These are phyloP conservation scores for Boeremia exigua DNA, from an alignment of 2,329 filamentous ascomycete species.

Conservation along the genomic window DNA sequence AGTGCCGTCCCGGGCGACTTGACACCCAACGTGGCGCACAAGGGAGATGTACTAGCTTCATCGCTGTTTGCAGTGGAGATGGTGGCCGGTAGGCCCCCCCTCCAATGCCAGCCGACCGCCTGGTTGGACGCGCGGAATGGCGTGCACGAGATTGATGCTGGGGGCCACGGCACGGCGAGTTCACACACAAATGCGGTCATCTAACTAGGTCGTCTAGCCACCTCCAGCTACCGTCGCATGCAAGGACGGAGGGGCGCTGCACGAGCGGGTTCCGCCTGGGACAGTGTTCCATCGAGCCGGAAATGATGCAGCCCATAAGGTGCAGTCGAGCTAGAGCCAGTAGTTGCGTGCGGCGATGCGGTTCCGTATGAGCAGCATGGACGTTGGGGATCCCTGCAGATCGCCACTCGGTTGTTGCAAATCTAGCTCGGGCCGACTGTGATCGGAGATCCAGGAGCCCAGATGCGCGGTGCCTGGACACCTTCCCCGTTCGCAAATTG, in stretches of 20 bases:
- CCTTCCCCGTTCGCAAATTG: slow-evolving; percentile 14
- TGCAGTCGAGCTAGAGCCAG: slow-evolving; percentile 1
- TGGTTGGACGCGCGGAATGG: not conserved
- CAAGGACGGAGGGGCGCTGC: slow-evolving; percentile 7
- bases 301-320: not conserved
- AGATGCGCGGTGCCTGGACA: slow-evolving; percentile 1
- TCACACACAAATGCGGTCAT: not conserved
- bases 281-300: not conserved
- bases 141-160: not conserved
- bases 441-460: slow-evolving; percentile 7
- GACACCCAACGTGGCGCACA: slow-evolving; percentile 19
- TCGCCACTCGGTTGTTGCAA: slow-evolving; percentile 6
- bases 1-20: slow-evolving; percentile 8
- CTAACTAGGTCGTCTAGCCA: slow-evolving; percentile 3
- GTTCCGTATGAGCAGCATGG: not conserved
- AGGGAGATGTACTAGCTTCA: slow-evolving; percentile 9
- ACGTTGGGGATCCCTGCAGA: slow-evolving; percentile 10
- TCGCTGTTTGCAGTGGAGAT: slow-evolving; percentile 14
- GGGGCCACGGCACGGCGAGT: slow-evolving; percentile 1
- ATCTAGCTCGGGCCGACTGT: slow-evolving; percentile 8
- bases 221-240: not conserved
- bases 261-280: not conserved
- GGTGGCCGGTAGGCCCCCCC: not conserved
- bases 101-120: not conserved
- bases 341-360: not conserved